Conservation (phyloP, 257 asterid species). For the Fraxinus anomala region DNA sequence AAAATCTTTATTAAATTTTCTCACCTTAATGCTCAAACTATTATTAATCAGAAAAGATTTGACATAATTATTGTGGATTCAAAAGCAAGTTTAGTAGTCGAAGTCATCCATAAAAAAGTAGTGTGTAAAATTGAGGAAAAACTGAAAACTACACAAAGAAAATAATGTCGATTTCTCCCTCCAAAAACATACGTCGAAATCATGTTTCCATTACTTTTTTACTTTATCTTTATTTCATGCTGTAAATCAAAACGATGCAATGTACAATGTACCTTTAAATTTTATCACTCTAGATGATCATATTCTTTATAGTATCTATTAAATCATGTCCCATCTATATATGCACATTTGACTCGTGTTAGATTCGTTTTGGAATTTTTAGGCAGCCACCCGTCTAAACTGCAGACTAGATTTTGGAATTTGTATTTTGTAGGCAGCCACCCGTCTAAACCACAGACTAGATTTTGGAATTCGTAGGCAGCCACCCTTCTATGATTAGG, state of each 20-base stretch:
- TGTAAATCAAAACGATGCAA: neutral
- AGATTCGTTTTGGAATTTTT: neutral
- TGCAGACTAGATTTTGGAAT: too few species aligned
- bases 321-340: neutral
- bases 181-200: neutral
- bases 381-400: too few species aligned
- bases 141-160: neutral
- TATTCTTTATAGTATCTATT: neutral
- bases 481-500: too few species aligned
- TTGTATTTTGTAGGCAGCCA: too few species aligned
- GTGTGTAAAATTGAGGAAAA: neutral
- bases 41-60: too few species aligned
- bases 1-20: neutral
- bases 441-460: too few species aligned
- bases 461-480: too few species aligned
- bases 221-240: neutral
- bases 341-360: neutral
- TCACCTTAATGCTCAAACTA: neutral
- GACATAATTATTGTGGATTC: too few species aligned
- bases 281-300: neutral
- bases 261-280: neutral
- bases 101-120: neutral
- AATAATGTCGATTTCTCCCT: neutral
- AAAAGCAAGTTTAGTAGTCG: neutral
- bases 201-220: neutral